A percentile compares a stretch with the other conserved stretches of the same genome.
Evolutionary conservation across 306 rosid genomes (phyloP).

Genomic region (Pterocarpus macrocarpus): DNA sequence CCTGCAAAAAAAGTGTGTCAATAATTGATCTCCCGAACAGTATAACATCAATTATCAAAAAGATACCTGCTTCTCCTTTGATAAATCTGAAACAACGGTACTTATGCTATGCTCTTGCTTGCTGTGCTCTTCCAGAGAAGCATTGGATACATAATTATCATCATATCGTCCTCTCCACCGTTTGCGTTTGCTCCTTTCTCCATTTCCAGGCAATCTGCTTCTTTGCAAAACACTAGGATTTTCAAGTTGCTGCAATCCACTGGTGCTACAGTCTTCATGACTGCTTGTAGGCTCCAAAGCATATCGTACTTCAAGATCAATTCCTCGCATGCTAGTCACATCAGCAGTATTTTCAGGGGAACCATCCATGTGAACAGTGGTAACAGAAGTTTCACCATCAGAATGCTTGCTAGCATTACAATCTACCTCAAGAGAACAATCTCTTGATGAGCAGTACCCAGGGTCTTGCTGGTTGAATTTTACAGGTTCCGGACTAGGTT

Average conservation of each 20-base stretch:
- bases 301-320: constrained; percentile 78
- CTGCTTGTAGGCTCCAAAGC: constrained; percentile 64
- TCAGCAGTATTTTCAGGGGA: constrained; percentile 90
- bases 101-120: constrained; percentile 68
- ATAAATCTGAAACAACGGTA: constrained; percentile 48
- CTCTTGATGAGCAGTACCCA: constrained; percentile 68
- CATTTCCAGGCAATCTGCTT: constrained; percentile 66
- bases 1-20: constrained; percentile 62
- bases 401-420: constrained; percentile 73
- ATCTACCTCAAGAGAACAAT: constrained; percentile 71
- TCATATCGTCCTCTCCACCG: constrained; percentile 95
- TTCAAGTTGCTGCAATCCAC: constrained; percentile 75
- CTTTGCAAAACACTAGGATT: constrained; percentile 65
- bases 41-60: constrained; percentile 28
- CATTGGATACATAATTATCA: constrained; percentile 57
- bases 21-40: constrained; percentile 33
- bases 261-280: constrained; percentile 95
- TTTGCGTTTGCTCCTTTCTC: constrained; percentile 91
- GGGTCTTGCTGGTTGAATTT: constrained; percentile 66
- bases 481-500: constrained; percentile 56
- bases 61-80: constrained; percentile 82
- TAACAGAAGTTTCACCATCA: constrained; percentile 84
- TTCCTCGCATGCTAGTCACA: constrained; percentile 68
- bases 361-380: constrained; percentile 60
- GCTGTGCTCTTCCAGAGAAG: constrained; percentile 60